Percentiles rank a stretch among this genome's conserved stretches.
phyloP scores from a whole-genome alignment of 495 filamentous ascomycete genomes.

The Annulohypoxylon moriforme region DNA sequence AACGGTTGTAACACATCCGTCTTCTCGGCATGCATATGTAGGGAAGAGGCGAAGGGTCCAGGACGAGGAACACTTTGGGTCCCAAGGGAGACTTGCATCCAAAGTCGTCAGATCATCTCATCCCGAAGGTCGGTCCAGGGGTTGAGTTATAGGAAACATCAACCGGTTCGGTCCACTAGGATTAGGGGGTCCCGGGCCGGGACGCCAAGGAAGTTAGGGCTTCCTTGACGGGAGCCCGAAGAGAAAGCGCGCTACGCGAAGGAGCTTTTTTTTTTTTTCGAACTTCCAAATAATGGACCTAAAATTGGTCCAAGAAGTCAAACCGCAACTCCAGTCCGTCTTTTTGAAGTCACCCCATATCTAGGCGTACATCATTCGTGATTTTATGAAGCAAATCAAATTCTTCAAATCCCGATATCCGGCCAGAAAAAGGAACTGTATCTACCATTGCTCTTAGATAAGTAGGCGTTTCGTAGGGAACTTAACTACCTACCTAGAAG shows the following conservation, averaged over 20 bases:
- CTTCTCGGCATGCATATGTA: background rate
- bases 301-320: too few species aligned
- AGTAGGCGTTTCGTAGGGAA: too few species aligned
- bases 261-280: background rate
- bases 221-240: background rate
- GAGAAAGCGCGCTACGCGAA: slow-evolving; percentile 4
- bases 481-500: too few species aligned
- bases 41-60: background rate
- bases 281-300: background rate
- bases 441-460: too few species aligned
- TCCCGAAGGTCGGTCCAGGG: slow-evolving; percentile 4
- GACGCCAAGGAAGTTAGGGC: background rate
- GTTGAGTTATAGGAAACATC: background rate
- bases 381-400: too few species aligned
- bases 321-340: too few species aligned
- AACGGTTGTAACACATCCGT: background rate
- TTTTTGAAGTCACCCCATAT: background rate
- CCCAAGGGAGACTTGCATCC: background rate
- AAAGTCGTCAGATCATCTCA: background rate
- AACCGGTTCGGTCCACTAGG: background rate
- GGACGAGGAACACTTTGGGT: background rate
- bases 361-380: too few species aligned
- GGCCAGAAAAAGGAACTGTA: background rate
- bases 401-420: too few species aligned
- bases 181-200: slow-evolving; percentile 1